Base-by-base conservation (phyloP, 192 early-diverging fungal species). In the Coemansia sp. region DNA sequence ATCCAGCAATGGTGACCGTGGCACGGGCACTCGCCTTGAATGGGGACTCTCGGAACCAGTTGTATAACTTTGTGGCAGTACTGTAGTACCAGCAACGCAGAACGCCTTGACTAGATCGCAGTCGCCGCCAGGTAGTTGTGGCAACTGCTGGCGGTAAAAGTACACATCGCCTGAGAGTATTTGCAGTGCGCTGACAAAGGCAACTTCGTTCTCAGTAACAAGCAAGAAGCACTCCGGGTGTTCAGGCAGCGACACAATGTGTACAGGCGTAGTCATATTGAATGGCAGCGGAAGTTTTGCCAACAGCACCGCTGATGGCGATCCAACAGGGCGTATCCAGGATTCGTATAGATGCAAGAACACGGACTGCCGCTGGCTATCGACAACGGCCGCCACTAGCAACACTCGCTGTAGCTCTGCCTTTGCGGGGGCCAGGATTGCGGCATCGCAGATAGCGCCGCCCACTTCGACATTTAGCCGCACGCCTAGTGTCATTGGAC, bases 141-240 rank as follows among this genome's bases (percentile, higher is more conserved):
- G 71, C n/a, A 82, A 40, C 14, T 53, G 61, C 39, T 66, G 64
- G 6, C 68, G 57, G 13, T 71, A 65, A 32, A 82, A 52, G 30
- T 74, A 64, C 10, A 82, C 72, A 52, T 82, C 80, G 17, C 80
- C 80, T 4, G 80, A 82, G 33, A 74, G 57, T 7, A 82, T 65
- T 67, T 82, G 80, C 23, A 66, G 40, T 11, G 72, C 72, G 17
- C 80, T 82, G 44, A 61, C 68, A 23, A 82, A 63, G 0, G 58
- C 64, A 1, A 73, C 46, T 43, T 55, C 52, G 11, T 30, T 55
- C 26, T 55, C 52, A 1, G 67, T 74, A 5, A 82, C 39, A 33
- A 82, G 62, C 62, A 82, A 37, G 14, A 82, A 74, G 21, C 69
- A 66, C 59, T 82, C 80, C 1, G 68, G 71, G 21, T 69, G 64